Evolutionary conservation across 1,284 basidiomycete species (phyloP), one percentile per base, ranked within the genome.

Genomic region (Fomes fomentarius): DNA sequence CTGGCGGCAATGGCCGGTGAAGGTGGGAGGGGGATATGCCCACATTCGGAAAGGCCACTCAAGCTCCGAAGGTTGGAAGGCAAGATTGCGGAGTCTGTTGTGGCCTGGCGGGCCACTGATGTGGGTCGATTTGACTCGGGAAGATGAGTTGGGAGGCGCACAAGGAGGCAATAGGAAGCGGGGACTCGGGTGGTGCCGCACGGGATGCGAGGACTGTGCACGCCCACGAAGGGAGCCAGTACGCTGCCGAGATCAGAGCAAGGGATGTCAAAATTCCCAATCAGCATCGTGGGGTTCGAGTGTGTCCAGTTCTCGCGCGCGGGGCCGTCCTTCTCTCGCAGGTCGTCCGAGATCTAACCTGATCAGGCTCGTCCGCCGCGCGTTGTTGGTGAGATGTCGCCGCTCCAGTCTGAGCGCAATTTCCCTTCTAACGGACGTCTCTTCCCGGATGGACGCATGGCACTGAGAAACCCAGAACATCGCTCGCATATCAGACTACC

Each of bases 111-210:
- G 21, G 34, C 31, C 43, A 34, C 44, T 48, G 33, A 33, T 43
- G 28, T 46, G 53, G 37, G 40, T 46, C 41, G 37, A 28, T 46
- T 45, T 47, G 46, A 28, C 50, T 54, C 51, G 25, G 42, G 37
- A 38, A 52, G 54, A 38, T 26, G 28, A n/a, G 43, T 41, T 38
- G 57, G 43, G 47, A 50, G 54, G 50, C 22, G 39, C n/a, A n/a
- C n/a, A n/a, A 45, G 56, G 60, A 41, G 54, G 54, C 46, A 61
- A 48, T 61, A 61, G 37, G 56, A 57, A 61, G 59, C 59, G 35
- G 26, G 49, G n/a, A 33, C 12, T 17, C 50, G 50, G 58, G 38
- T 30, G 28, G 33, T 52, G 52, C 55, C 54, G 58, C 8, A 43
- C 50, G n/a, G n/a, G n/a, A n/a, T n/a, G n/a, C n/a, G n/a, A n/a